phyloP scores from a whole-genome alignment of 345 rosid genomes.

The Geranium rotundifolium region DNA sequence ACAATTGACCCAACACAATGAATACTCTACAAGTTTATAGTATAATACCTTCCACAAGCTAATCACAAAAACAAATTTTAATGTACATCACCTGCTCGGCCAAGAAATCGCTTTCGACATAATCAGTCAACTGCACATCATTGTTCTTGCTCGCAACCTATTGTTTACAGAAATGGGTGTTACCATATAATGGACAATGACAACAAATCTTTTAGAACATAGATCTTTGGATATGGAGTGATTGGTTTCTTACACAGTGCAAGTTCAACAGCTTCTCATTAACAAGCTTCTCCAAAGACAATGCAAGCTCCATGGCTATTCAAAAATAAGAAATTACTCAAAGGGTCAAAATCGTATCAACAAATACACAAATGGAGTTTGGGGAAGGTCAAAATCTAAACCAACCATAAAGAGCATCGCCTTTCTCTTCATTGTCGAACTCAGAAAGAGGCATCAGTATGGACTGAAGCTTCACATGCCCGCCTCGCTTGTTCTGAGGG shows the following conservation, averaged over 20 bases:
- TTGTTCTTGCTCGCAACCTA: slow-evolving; percentile 39
- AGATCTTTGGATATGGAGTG: no score
- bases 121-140: slow-evolving; percentile 40
- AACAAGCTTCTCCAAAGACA: slow-evolving; percentile 50
- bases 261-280: slow-evolving; percentile 44
- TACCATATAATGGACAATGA: no score
- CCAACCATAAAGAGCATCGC: slow-evolving; percentile 75
- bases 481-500: slow-evolving; percentile 55
- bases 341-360: not conserved
- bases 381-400: not conserved
- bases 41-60: not conserved
- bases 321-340: not conserved
- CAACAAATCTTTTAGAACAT: no score
- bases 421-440: slow-evolving; percentile 58
- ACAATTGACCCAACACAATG: not conserved
- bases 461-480: slow-evolving; percentile 49
- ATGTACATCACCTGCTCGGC: slow-evolving; percentile 34
- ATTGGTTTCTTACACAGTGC: slow-evolving; percentile 27
- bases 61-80: not conserved
- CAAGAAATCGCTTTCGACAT: slow-evolving; percentile 33
- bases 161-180: not conserved
- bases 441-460: slow-evolving; percentile 52
- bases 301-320: slow-evolving; percentile 57
- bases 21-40: no score
- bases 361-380: no score